Evolutionary conservation across 441 rosid species (phyloP).

Genomic region (Cnidoscolus chayamansa): DNA sequence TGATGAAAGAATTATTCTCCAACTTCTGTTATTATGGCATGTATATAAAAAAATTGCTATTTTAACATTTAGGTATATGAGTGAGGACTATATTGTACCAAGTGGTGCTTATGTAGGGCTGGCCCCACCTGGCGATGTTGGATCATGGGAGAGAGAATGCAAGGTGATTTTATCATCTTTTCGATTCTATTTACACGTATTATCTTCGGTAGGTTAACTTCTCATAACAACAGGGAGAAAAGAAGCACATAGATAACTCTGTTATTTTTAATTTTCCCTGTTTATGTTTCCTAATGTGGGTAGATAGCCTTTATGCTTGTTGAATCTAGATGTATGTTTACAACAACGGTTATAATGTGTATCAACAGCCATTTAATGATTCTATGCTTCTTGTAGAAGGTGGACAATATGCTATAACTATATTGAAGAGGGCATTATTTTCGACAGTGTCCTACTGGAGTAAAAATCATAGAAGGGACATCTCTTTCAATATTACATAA

Average conservation of each 20-base stretch:
- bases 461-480: not conserved
- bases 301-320: conserved; percentile 2
- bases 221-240: not conserved
- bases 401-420: not conserved
- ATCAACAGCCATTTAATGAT: not conserved
- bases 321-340: not conserved
- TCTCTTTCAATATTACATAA: not conserved
- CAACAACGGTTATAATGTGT: not conserved
- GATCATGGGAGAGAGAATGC: conserved; percentile 87
- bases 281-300: not conserved
- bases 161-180: conserved; percentile 42
- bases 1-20: not conserved
- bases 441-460: not conserved
- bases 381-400: conserved; percentile 1
- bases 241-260: not conserved
- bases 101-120: conserved; percentile 65
- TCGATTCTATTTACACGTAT: not conserved
- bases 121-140: conserved; percentile 72
- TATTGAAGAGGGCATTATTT: not conserved
- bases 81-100: conserved; percentile 43
- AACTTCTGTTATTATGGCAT: not conserved
- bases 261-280: not conserved
- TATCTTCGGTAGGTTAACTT: too few species aligned
- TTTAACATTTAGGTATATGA: conserved; percentile 37
- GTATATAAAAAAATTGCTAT: not conserved